These are phyloP conservation scores for Penicillium sp. DNA, from an alignment of 2,329 filamentous ascomycete species.

Conservation along the genomic window DNA sequence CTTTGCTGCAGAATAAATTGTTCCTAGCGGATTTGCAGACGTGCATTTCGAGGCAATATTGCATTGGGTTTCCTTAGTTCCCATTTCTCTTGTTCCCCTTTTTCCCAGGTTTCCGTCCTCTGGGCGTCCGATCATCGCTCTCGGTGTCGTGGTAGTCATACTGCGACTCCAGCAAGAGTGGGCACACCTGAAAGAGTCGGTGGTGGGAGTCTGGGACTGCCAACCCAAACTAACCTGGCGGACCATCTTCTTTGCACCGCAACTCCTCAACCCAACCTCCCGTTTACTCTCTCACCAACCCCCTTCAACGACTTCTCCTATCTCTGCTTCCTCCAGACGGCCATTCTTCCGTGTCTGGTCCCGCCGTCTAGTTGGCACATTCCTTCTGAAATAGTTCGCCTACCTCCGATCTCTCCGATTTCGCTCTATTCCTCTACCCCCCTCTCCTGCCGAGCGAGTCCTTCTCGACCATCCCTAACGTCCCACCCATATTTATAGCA, in stretches of 20 bases:
- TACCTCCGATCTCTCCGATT: slow-evolving; percentile 10
- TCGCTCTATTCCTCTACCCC: not conserved
- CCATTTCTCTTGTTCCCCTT: not conserved
- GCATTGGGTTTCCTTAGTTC: not conserved
- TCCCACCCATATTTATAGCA: slow-evolving; percentile 21
- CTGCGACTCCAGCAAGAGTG: not conserved
- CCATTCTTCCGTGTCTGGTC: slow-evolving; percentile 2
- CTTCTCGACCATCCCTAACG: slow-evolving; percentile 9
- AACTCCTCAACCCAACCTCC: slow-evolving; percentile 23
- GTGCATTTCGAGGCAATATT: not conserved
- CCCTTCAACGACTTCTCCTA: slow-evolving; percentile 10
- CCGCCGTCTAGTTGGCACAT: slow-evolving; percentile 13
- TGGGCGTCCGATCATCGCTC: not conserved
- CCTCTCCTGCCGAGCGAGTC: slow-evolving; percentile 6
- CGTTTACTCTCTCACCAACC: slow-evolving; percentile 8
- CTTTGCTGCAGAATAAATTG: not conserved
- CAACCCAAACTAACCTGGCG: not conserved
- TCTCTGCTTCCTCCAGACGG: slow-evolving; percentile 3
- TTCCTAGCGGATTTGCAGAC: not conserved
- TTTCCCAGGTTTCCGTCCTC: not conserved
- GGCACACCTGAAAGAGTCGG: not conserved
- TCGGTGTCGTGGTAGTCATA: not conserved
- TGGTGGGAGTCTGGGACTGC: not conserved
- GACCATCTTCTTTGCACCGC: slow-evolving; percentile 19
- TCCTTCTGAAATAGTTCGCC: slow-evolving; percentile 18